Evolutionary conservation across 352 stramenopile genomes (phyloP).

Genomic region (Phytophthora europaea): DNA sequence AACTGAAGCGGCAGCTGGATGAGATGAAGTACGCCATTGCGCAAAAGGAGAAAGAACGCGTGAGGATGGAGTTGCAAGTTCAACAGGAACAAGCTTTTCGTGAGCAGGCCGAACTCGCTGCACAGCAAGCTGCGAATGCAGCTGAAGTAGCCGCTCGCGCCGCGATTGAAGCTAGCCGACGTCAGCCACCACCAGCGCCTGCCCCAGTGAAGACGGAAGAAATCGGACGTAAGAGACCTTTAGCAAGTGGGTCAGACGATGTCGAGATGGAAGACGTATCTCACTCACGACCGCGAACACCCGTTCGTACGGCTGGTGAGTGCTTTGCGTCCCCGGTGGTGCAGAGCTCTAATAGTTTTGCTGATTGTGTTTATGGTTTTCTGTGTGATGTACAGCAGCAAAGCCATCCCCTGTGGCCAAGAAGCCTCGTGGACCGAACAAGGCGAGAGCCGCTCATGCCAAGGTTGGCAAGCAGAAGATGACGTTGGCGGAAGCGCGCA

Average conservation of each 20-base stretch:
- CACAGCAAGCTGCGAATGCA: conserved; percentile 66
- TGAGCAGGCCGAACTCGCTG: conserved; percentile 72
- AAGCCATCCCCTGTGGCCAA: conserved; percentile 58
- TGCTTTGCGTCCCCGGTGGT: conserved; percentile 22
- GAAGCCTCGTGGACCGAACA: conserved; percentile 58
- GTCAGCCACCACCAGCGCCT: conserved; percentile 48
- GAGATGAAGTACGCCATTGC: conserved; percentile 59
- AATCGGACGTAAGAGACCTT: conserved; percentile 55
- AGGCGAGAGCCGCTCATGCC: conserved; percentile 26
- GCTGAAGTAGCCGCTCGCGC: conserved; percentile 76
- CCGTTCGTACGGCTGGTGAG: conserved; percentile 45
- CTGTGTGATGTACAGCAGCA: conserved; percentile 28
- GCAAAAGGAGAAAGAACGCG: conserved; percentile 61
- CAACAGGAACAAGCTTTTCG: conserved; percentile 62
- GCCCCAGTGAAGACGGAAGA: conserved; percentile 32
- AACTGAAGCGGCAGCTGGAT: conserved; percentile 54
- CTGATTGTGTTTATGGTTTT: conserved; percentile 35
- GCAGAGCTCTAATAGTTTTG: conserved; percentile 27
- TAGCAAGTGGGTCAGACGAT: conserved; percentile 46
- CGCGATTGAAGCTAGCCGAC: conserved; percentile 70
- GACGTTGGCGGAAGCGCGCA: conserved; percentile 69
- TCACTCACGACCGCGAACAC: conserved; percentile 36
- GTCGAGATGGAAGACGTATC: conserved; percentile 71
- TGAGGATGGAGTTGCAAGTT: conserved; percentile 55
- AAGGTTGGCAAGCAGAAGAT: conserved; percentile 52